Conservation (phyloP, 2,329 filamentous ascomycete genomes). For the Fusarium mundagurra region DNA sequence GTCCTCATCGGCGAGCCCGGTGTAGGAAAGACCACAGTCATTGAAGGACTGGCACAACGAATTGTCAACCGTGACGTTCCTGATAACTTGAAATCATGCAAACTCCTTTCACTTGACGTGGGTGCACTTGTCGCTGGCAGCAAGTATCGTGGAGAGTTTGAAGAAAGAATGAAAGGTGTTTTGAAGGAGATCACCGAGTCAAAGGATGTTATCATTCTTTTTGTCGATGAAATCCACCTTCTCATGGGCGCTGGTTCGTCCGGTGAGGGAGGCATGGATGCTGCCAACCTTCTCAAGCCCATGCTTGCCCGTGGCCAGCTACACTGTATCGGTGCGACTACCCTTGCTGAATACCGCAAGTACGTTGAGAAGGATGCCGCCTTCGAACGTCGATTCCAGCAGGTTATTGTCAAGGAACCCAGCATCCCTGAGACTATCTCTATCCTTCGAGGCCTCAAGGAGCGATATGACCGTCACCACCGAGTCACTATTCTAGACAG, state of each 20-base stretch:
- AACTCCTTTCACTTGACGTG: conserved; percentile 92
- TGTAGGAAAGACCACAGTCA: conserved; percentile 98
- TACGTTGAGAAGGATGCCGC: conserved; percentile 99
- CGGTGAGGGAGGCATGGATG: conserved; percentile 98
- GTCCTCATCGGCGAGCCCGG: conserved; percentile 97
- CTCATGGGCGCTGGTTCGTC: conserved; percentile 97
- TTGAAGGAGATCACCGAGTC: conserved; percentile 95
- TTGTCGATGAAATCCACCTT: conserved; percentile 98
- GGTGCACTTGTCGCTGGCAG: conserved; percentile 94
- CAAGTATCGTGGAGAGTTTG: conserved; percentile 98
- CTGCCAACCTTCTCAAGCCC: conserved; percentile 95
- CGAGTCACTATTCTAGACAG: conserved; percentile 96
- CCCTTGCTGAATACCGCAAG: conserved; percentile 93
- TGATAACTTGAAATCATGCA: conserved; percentile 93
- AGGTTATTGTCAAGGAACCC: conserved; percentile 96
- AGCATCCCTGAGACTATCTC: conserved; percentile 90
- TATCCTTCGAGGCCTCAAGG: conserved; percentile 97
- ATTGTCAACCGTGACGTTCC: conserved; percentile 98
- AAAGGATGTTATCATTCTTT: conserved; percentile 96
- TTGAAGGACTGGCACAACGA: conserved; percentile 92
- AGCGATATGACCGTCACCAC: conserved; percentile 98
- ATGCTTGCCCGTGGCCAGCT: conserved; percentile 97
- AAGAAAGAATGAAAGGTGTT: conserved; percentile 99
- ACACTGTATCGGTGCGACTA: conserved; percentile 98
- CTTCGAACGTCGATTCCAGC: conserved; percentile 98